A percentile compares a stretch with the other conserved stretches of the same genome.
phyloP scores from a whole-genome alignment of 805 yeast genomes.

The Pichia nanzhaoensis region DNA sequence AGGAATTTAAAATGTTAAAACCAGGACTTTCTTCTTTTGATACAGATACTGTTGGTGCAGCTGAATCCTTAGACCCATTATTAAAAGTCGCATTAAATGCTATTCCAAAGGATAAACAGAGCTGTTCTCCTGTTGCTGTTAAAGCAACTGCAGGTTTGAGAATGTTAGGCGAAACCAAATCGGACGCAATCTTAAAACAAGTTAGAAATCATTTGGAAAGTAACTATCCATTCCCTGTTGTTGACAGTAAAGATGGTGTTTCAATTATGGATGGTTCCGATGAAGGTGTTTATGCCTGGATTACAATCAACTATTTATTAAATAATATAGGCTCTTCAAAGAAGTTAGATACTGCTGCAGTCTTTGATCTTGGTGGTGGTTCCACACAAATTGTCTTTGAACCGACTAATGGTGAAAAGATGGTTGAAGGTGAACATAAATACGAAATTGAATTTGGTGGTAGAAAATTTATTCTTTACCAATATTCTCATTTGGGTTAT shows the following conservation, averaged over 20 bases:
- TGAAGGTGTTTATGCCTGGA: constrained; percentile 99
- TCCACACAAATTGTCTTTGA: constrained; percentile 98
- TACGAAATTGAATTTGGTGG: constrained; percentile 76
- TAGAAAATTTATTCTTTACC: constrained; percentile 74
- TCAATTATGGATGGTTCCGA: constrained; percentile 93
- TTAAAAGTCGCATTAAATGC: constrained; percentile 65
- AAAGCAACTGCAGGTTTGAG: constrained; percentile 98
- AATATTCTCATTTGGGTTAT: constrained; percentile 90
- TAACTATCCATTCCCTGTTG: constrained; percentile 89
- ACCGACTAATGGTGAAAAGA: constrained; percentile 59
- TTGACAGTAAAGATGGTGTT: constrained; percentile 69
- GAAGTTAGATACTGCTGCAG: constrained; percentile 86
- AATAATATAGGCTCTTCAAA: constrained; percentile 86
- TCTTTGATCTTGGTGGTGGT: constrained; percentile 97
- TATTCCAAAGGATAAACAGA: constrained; percentile 66
- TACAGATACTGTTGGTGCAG: constrained; percentile 77
- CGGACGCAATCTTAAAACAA: constrained; percentile 63
- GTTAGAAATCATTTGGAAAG: constrained; percentile 70
- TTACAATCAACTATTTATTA: constrained; percentile 85
- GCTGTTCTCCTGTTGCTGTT: constrained; percentile 90
- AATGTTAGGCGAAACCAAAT: constrained; percentile 68
- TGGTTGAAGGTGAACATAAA: constrained; percentile 82
- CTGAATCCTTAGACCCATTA: constrained; percentile 79
- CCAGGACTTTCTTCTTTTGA: constrained; percentile 90
- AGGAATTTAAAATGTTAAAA: constrained; percentile 79